Base-by-base conservation (phyloP, 78 protist species). In the Dictyostelium intermedium region DNA sequence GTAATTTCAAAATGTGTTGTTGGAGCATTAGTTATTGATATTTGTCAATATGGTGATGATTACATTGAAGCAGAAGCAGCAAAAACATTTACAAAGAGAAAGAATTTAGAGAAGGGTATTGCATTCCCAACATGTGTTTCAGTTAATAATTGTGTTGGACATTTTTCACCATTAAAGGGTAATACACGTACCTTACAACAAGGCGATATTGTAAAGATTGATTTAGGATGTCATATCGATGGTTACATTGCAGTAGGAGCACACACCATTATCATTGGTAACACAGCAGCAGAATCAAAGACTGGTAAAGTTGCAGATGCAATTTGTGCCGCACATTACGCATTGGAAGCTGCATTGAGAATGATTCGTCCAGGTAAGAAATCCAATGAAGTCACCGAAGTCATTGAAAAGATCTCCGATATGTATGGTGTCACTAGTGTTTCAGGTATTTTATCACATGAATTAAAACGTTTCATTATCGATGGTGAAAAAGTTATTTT, bases 111-210 rank as follows among this genome's bases (percentile, higher is more conserved):
- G 70, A 98, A 97, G 92, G 99, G 99, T 35, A 87, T 98, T 20
- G 99, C 99, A 10, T 98, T 98, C 97, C 99, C 99, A 84, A 98
- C 99, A 3, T 98, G 99, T 85, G 35, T 99, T 45, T 96, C 98
- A 7, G 95, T 98, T 47, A 98, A 99, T 96, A 81, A 98, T 89
- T 77, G 92, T 92, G 98, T 95, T 72, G 99, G 99, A 25, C 99
- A 99, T 95, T 98, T 63, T 78, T 95, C 98, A 13, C 99, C 99
- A n/a, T 91, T 98, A 60, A 69, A 56, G 61, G 96, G 74, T 35
- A 97, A 93, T 23, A 43, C 47, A 14, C 32, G 74, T 61, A 60
- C 73, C 20, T 95, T 99, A 47, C 66, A 5, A 18, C 91, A 60
- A n/a, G 99, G 99, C 76, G 99, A 99, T 73, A 95, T 99, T 18